Evolutionary conservation across 108 stramenopile genomes (phyloP), one percentile per base, ranked within the genome.

Genomic region (Pseudonitzschia delicatissima): DNA sequence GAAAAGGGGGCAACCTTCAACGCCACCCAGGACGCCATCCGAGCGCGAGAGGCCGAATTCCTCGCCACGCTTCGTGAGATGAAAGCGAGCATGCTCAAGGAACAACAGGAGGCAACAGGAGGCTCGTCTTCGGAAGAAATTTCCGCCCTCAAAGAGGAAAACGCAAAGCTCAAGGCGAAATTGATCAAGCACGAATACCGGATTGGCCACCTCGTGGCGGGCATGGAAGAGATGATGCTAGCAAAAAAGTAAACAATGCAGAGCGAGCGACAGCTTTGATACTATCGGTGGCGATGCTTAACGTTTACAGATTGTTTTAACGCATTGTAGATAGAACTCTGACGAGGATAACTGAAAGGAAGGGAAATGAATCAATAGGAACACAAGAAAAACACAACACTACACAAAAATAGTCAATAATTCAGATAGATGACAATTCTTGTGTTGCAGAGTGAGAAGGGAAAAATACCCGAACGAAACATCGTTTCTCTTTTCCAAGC

Each of bases 151-250:
- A 65, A 73, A 33, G 49, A 74, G 40, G 86, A 87, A 67, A 87
- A 87, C 72, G 76, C 53, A 58, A 20, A 48, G 42, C 61, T 87
- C 1, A 79, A 79, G 47, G 64, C 67, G 3, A 53, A 66, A 40
- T 57, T 68, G 31, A 50, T 71, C 17, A 86, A 86, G 57, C 71
- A 78, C 53, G 82, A 69, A 49, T 86, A 86, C 60, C 82, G 85
- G 25, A 74, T 86, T 62, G 45, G 72, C 11, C 82, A 83, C 66
- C 55, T 86, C 50, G 59, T 80, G 11, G 17, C 48, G 8, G 50
- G 62, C 12, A 66, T 77, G 64, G 77, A 79, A 64, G 60, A 66
- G 27, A 29, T 78, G 7, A 20, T 73, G 33, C 50, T 28, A 37
- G 64, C 45, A 32, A 53, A 71, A 32, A 42, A 32, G 26, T 66